Evolutionary conservation across 2,329 filamentous ascomycete genomes (phyloP), one percentile per base, ranked within the genome.

Genomic region (Shiraia sp.): DNA sequence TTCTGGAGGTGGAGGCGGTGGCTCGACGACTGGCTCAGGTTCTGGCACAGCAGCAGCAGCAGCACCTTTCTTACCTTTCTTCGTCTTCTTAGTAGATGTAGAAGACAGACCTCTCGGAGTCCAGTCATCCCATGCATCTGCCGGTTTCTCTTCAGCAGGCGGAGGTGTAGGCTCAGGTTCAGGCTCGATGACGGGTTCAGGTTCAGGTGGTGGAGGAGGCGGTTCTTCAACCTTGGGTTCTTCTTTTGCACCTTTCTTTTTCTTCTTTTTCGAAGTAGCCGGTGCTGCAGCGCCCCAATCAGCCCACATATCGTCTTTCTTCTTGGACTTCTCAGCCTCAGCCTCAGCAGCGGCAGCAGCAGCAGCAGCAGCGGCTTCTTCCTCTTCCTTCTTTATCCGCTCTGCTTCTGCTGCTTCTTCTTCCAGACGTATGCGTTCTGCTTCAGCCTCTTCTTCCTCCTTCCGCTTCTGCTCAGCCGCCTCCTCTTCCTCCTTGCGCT

Each of bases 41-140:
- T 48, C 40, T 2, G 47, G 45, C 12, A 22, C 35, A 45, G 81
- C 75, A 16, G 77, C 62, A 6, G 75, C 71, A 30, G 61, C 58
- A 25, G 70, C 65, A 16, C 59, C 66, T 14, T 62, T 61, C 44
- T 66, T 66, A 16, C 48, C 41, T 44, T 65, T 66, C 53, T 66
- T 66, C 34, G 40, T 49, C 40, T 56, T 61, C 37, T 55, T 58
- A 2, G 32, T 38, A 17, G 36, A 19, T 29, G 52, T 44, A 34
- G 41, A 37, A 15, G 45, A 23, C 10, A 50, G 47, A 27, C 56
- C 58, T 22, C 19, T 22, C 19, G 19, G 19, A 8, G 19, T 22
- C 39, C 59, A 61, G 26, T 60, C 61, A 16, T 62, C 50, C 66
- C 66, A 59, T 34, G 40, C 45, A 15, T 63, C 59, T 8, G 39